Conservation (phyloP, 495 filamentous ascomycete species). For the Podospora appendiculata region DNA sequence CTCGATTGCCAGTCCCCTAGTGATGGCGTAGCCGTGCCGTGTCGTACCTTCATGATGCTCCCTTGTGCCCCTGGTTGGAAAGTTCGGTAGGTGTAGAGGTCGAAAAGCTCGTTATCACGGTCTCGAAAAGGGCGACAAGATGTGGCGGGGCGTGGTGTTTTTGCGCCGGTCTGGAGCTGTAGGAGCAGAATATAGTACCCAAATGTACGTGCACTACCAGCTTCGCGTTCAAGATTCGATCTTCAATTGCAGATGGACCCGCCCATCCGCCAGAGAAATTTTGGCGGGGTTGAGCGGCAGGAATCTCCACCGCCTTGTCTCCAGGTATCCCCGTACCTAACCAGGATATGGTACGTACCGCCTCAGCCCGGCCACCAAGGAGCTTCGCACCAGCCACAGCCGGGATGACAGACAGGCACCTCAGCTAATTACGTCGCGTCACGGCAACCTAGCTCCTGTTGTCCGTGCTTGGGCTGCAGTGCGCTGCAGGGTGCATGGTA, state of each 20-base stretch:
- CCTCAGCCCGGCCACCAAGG: constrained; percentile 2
- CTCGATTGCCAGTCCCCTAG: too few species aligned
- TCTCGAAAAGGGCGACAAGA: too few species aligned
- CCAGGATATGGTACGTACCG: too few species aligned
- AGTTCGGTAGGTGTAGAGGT: too few species aligned
- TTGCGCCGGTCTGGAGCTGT: neutral
- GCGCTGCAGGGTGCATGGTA: neutral
- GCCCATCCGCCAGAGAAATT: constrained; percentile 15
- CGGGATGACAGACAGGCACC: too few species aligned
- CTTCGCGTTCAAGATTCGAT: neutral
- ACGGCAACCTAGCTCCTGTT: constrained; percentile 20
- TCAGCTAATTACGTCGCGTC: constrained; percentile 22
- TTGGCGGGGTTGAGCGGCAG: constrained; percentile 28
- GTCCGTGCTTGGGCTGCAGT: constrained; percentile 10
- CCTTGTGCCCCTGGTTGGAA: neutral
- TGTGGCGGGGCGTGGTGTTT: neutral
- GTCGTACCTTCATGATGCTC: constrained; percentile 19
- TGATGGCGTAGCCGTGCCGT: too few species aligned
- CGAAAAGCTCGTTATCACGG: too few species aligned
- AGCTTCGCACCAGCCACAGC: neutral
- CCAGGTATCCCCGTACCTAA: constrained; percentile 1
- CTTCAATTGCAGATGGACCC: neutral
- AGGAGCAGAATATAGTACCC: neutral
- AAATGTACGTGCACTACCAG: neutral
- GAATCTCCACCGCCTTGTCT: constrained; percentile 14